Evolutionary conservation across 2,329 filamentous ascomycete genomes (phyloP).

Genomic region (Fusarium agapanthi): DNA sequence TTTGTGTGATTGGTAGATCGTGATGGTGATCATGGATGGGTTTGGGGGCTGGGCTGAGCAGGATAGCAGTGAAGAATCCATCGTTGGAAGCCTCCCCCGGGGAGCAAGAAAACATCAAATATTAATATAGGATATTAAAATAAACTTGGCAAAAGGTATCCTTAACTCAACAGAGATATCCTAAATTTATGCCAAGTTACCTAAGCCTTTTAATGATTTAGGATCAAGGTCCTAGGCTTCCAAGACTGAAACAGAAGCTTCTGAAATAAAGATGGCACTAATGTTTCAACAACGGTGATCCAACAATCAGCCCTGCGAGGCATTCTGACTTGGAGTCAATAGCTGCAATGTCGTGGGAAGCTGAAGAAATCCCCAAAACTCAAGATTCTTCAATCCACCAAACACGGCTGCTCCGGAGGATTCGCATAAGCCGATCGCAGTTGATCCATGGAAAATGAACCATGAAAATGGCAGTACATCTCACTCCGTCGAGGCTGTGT

Average conservation of each 20-base stretch:
- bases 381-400: accelerated
- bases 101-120: too few species aligned
- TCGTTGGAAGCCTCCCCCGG: too few species aligned
- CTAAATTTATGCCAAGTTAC: too few species aligned
- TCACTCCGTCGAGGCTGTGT: neutral
- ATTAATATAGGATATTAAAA: too few species aligned
- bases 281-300: neutral
- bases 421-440: neutral
- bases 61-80: neutral
- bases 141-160: too few species aligned
- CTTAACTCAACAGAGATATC: too few species aligned
- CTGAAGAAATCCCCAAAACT: neutral
- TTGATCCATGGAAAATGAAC: neutral
- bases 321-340: neutral
- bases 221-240: too few species aligned
- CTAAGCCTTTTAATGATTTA: too few species aligned
- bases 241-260: neutral
- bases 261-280: neutral
- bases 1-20: neutral
- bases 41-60: neutral
- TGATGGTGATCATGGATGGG: neutral
- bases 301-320: neutral
- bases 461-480: neutral
- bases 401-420: neutral
- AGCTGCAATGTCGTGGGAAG: neutral